Evolutionary conservation across 805 yeast species (phyloP), one percentile per base, ranked within the genome.

Genomic region (Candida cerambycidarum): DNA sequence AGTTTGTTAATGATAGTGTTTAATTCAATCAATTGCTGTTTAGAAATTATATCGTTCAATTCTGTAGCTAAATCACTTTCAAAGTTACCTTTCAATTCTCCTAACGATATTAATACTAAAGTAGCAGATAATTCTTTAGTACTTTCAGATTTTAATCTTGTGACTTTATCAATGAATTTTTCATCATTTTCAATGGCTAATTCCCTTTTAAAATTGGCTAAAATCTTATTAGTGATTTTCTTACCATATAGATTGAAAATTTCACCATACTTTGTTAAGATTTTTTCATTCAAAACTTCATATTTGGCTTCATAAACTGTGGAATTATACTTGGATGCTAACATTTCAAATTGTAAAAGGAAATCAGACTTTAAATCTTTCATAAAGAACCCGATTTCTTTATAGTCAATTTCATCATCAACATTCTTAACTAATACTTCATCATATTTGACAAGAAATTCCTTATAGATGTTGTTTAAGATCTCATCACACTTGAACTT

Each of bases 401-500:
- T 65, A 55, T 73, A 77, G 3, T 81, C 73, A 37, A 71, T 73
- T 1, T 42, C 51, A 10, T 31, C 30, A 1, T 53, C 44, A 8
- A 45, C 47, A 5, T 39, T 29, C 3, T 37, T 9, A 2, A 36
- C 17, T 17, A 52, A 46, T 8, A 47, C 37, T 10, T 46, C 57
- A 3, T 50, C 40, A 35, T 50, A 59, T 17, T 52, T 55, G 10
- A 16, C 35, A 14, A 53, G 41, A 43, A 68, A 69, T 9, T 64
- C 67, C 8, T 54, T 60, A 32, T 47, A 64, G 21, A 65, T 60
- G 15, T 43, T 46, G 32, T 71, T 65, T 16, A 84, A 75, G 37
- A 93, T 86, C 62, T 93, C 98, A 57, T 89, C 96, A 61, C 98
- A 92, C 57, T 96, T 82, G 66, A 89, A 92, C 54, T 93, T 79